Evolutionary conservation across 164 flowering plant genomes (phyloP).

Genomic region (Warburgia ugandensis): DNA sequence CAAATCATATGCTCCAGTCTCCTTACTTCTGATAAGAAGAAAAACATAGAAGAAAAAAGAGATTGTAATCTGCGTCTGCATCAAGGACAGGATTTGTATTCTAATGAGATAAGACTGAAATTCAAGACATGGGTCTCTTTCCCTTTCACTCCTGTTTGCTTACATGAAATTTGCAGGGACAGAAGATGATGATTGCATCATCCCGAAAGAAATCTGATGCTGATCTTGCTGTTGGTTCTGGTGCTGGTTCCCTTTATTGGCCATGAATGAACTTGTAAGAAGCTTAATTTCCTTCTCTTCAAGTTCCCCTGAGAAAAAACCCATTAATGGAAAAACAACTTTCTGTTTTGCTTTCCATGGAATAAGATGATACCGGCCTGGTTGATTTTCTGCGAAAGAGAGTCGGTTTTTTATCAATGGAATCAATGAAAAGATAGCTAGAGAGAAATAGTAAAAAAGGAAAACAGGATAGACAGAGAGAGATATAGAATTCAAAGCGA

Average conservation of each 20-base stretch:
- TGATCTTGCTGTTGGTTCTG: conserved; percentile 14
- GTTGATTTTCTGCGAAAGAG: conserved; percentile 12
- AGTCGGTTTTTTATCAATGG: conserved; percentile 21
- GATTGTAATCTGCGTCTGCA: not conserved
- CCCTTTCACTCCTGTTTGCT: not conserved
- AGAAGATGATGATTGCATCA: conserved; percentile 60
- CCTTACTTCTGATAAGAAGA: conserved; percentile 41
- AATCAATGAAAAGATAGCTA: conserved; percentile 1
- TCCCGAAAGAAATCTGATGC: conserved; percentile 47
- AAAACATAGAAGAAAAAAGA: not conserved
- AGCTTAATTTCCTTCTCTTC: conserved; percentile 3
- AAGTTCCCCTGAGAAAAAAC: no score
- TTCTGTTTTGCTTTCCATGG: conserved; percentile 10
- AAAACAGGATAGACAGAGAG: no score
- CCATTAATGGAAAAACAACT: conserved; percentile 37
- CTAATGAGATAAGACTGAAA: not conserved
- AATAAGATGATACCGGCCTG: conserved; percentile 12
- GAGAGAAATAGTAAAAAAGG: not conserved
- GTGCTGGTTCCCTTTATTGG: conserved; percentile 22
- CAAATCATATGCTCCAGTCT: conserved; percentile 69
- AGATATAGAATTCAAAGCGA: conserved; percentile 32
- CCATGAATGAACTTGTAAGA: conserved; percentile 28
- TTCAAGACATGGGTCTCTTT: not conserved
- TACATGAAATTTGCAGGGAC: conserved; percentile 59
- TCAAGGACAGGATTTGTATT: no score